Base-by-base conservation (phyloP, 805 yeast genomes). In the Saccharomyces mikatae region DNA sequence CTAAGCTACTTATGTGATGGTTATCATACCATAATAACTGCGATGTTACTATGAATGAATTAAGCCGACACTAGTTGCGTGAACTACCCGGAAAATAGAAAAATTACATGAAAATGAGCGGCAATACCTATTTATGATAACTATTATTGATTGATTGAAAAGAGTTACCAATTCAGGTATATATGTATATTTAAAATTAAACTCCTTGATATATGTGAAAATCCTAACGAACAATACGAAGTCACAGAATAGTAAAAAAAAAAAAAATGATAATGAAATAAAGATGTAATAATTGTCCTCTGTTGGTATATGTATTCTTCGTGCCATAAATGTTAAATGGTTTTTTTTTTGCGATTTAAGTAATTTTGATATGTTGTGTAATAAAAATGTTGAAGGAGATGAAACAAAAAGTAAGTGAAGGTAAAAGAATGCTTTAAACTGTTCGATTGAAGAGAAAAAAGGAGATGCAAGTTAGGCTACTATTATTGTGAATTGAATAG, bases 401-500 rank as follows among this genome's bases (percentile, higher is more conserved):
- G 29, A n/a, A 31, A 17, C 47, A 44, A 49, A 32, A 14, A 30
- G 47, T 27, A 31, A 28, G 30, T 24, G 49, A 41, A 26, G 17
- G 41, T 8, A 27, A 44, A 44, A 50, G n/a, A 36, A 24, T 36
- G 44, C 44, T 36, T 21, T 9, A 29, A 26, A 50, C 17, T 22
- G 31, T 24, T 36, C 30, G 27, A 46, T 50, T 17, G 11, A 51
- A 51, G 46, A 31, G 14, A 31, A 31, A 41, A 28, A 17, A 41
- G 41, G 47, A 41, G 48, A 27, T 46, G 48, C 48, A 27, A 9
- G 11, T 22, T 46, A 10, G 17, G 22, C 10, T n/a, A 46, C 21
- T 27, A 46, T 22, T 22, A 26, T 10, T 26, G 29, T 46, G 48
- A 27, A 22, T 46, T 46, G 48, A 27, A 27, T 41, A 58, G 56